phyloP scores from a whole-genome alignment of 768 basidiomycete species.

The Trametes sanguinea region DNA sequence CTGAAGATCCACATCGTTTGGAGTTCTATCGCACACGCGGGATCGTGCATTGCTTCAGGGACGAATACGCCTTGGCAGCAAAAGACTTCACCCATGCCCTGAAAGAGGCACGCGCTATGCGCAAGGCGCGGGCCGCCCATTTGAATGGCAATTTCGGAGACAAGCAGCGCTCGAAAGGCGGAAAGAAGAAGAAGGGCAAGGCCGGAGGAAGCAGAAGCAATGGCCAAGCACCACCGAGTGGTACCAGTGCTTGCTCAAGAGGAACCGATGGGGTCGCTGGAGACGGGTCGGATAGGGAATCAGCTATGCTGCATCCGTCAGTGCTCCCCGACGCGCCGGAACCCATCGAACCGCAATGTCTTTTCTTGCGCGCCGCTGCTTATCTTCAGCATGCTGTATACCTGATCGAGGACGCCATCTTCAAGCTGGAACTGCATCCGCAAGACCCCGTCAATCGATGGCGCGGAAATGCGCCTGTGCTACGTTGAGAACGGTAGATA shows the following conservation, averaged over 20 bases:
- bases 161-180: slow-evolving; percentile 42
- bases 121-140: slow-evolving; percentile 64
- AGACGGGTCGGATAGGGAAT: slow-evolving; percentile 54
- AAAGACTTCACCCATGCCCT: slow-evolving; percentile 83
- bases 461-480: slow-evolving; percentile 75
- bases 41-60: slow-evolving; percentile 86
- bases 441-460: slow-evolving; percentile 61
- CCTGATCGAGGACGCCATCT: slow-evolving; percentile 71
- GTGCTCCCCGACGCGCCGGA: slow-evolving; percentile 78
- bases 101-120: slow-evolving; percentile 70
- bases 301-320: slow-evolving; percentile 65
- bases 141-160: slow-evolving; percentile 43
- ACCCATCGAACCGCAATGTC: slow-evolving; percentile 80
- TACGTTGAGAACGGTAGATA: slow-evolving; percentile 74
- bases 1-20: slow-evolving; percentile 68
- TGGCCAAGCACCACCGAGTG: slow-evolving; percentile 69
- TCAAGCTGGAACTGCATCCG: slow-evolving; percentile 70
- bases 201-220: slow-evolving; percentile 44
- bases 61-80: slow-evolving; percentile 72
- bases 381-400: slow-evolving; percentile 78
- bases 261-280: slow-evolving; percentile 39
- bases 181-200: slow-evolving; percentile 57
- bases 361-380: slow-evolving; percentile 83
- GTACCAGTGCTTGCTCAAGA: slow-evolving; percentile 50
- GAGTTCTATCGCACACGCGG: slow-evolving; percentile 90